A percentile compares a stretch with the other conserved stretches of the same genome.
These are phyloP conservation scores for Cystoisospora suis DNA, from an alignment of 169 alveolate species.

Conservation along the genomic window DNA sequence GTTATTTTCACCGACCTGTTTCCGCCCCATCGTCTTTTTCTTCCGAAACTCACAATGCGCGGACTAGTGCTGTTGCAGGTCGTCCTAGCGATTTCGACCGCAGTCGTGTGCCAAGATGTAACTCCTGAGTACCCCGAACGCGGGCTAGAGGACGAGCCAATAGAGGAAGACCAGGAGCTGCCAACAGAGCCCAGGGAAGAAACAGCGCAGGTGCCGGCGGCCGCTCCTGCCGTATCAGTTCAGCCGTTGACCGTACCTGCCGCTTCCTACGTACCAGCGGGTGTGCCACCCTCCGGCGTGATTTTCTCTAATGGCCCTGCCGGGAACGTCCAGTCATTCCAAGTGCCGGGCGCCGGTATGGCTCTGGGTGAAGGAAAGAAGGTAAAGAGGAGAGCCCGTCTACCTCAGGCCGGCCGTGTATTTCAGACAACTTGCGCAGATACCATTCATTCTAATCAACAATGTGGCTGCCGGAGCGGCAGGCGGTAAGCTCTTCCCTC, in stretches of 20 bases:
- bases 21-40: too few species aligned
- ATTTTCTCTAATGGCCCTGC: slow-evolving; percentile 35
- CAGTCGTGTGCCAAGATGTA: too few species aligned
- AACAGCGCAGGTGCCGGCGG: too few species aligned
- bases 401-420: neutral
- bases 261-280: neutral
- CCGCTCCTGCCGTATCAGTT: too few species aligned
- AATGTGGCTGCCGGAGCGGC: slow-evolving; percentile 37
- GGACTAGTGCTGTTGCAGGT: too few species aligned
- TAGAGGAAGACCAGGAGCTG: too few species aligned
- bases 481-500: neutral
- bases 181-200: too few species aligned
- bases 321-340: slow-evolving; percentile 38
- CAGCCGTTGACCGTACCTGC: neutral
- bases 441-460: slow-evolving; percentile 50
- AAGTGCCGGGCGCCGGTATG: slow-evolving; percentile 56
- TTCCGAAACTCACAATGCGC: too few species aligned
- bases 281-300: slow-evolving; percentile 45
- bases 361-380: slow-evolving; percentile 36
- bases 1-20: too few species aligned
- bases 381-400: neutral
- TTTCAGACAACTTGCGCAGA: neutral
- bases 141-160: too few species aligned
- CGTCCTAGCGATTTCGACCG: too few species aligned
- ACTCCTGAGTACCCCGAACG: too few species aligned